Evolutionary conservation across 83 land plant species (phyloP).

Genomic region (Thuja plicata): DNA sequence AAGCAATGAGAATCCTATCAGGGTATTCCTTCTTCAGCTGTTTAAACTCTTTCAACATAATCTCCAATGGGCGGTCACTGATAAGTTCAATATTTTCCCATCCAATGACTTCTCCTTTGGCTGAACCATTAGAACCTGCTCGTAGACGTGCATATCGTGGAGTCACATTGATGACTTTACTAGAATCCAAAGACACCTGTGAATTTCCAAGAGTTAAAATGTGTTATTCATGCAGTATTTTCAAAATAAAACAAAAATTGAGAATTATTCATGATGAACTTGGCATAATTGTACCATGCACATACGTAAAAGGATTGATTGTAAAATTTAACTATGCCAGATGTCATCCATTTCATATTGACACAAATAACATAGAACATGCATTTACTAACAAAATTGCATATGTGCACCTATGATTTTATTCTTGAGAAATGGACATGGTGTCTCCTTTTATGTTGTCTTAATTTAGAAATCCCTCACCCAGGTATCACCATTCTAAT

Average conservation of each 20-base stretch:
- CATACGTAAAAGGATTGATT: not conserved
- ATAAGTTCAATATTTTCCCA: slow-evolving; percentile 99
- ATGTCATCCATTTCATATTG: not conserved
- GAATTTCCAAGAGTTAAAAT: not conserved
- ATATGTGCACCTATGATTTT: not conserved
- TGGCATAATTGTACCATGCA: not conserved
- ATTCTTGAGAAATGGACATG: not conserved
- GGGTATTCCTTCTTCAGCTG: slow-evolving; percentile 94
- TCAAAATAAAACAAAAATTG: not conserved
- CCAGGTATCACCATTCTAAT: not conserved
- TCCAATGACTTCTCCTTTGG: slow-evolving; percentile 90
- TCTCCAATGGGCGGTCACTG: slow-evolving; percentile 97
- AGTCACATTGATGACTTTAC: slow-evolving; percentile 96
- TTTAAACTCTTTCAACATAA: slow-evolving; percentile 90
- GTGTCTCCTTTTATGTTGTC: not conserved
- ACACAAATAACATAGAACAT: not conserved
- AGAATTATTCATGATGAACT: not conserved
- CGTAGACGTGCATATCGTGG: slow-evolving; percentile 93
- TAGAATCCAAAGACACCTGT: slow-evolving; percentile 93
- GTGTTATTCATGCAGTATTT: not conserved
- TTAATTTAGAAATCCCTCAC: not conserved
- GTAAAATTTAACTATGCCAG: not conserved
- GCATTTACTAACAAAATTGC: not conserved
- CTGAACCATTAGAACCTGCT: slow-evolving; percentile 62
- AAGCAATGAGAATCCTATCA: slow-evolving; percentile 93